Evolutionary conservation across 345 rosid genomes (phyloP), one percentile per base, ranked within the genome.

Genomic region (Boechera divaricarpa): DNA sequence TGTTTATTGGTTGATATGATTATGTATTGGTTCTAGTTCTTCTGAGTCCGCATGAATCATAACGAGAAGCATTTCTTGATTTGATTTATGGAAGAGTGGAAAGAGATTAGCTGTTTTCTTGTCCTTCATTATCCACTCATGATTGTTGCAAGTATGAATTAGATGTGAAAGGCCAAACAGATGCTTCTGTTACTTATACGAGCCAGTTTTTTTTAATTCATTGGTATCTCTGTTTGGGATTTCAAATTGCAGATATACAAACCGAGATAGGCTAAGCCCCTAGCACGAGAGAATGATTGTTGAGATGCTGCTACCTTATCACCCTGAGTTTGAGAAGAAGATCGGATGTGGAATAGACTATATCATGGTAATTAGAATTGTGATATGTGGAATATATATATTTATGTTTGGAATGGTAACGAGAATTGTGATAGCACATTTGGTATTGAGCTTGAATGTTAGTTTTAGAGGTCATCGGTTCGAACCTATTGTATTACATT

Each of bases 221-320:
- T 47, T 66, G 56, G 56, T 74, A 8, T 15, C n/a, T 70, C 6
- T 58, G 63, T 18, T 24, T 72, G 51, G 60, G 16, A 2, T 73
- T 52, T 57, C 28, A 2, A 73, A 51, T 79, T 83, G 75, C 78
- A 94, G 98, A 76, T 94, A 94, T 68, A 85, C 78, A 58, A 88
- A 83, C 74, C 96, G 88, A 70, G 93, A 85, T 35, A 91, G 86
- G 71, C 58, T 95, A 65, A 88, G 80, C 53, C 78, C 90, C 0
- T 98, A 87, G 72, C 97, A 95, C n/a, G 93, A 95, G 81, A 86
- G 49, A 58, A 85, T 82, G 0, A 86, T 95, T 44, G 73, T 85
- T 9, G 94, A 95, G 75, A 89, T 82, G 83, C 73, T 95, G 76
- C 98, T 95, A 85, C 93, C 96, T 1, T 84, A 85, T 79, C 99